phyloP scores from a whole-genome alignment of 495 filamentous ascomycete species.

The Antarctomyces pellizariae region DNA sequence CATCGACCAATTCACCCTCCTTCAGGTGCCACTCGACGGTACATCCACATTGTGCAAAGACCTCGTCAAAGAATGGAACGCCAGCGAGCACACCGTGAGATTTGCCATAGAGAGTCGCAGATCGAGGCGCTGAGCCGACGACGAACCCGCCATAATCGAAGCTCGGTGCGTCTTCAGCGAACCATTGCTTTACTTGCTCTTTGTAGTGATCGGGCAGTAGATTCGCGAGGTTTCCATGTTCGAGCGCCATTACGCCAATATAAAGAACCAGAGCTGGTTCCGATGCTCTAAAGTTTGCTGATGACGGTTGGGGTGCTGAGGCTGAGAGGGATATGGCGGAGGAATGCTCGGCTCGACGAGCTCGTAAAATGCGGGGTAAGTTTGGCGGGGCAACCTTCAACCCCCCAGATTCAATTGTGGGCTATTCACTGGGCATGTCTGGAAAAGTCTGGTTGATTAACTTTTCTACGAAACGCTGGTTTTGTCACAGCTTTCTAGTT shows the following conservation, averaged over 20 bases:
- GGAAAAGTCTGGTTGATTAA: no score
- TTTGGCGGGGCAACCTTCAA: no score
- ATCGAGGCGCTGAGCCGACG: conserved; percentile 54
- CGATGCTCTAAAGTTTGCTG: no score
- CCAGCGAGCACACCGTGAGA: conserved; percentile 70
- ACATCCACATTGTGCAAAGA: conserved; percentile 78
- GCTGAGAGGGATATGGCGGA: no score
- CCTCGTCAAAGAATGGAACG: conserved; percentile 85
- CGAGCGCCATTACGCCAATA: conserved; percentile 35
- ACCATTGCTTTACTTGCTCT: conserved; percentile 56
- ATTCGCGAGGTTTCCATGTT: conserved; percentile 52
- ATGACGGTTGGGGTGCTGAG: no score
- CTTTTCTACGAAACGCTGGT: no score
- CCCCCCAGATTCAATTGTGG: no score
- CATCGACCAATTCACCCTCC: conserved; percentile 46
- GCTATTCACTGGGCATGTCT: no score
- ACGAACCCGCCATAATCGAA: conserved; percentile 97
- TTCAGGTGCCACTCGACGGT: conserved; percentile 63
- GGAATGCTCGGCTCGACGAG: no score
- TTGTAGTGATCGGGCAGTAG: conserved; percentile 74
- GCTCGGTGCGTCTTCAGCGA: conserved; percentile 83
- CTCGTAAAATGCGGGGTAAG: no score
- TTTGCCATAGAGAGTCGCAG: conserved; percentile 77
- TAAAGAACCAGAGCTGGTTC: no score
- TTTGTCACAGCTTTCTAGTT: no score